Conservation (phyloP, 352 stramenopile species). For the Salisapilia sapeloensis region DNA sequence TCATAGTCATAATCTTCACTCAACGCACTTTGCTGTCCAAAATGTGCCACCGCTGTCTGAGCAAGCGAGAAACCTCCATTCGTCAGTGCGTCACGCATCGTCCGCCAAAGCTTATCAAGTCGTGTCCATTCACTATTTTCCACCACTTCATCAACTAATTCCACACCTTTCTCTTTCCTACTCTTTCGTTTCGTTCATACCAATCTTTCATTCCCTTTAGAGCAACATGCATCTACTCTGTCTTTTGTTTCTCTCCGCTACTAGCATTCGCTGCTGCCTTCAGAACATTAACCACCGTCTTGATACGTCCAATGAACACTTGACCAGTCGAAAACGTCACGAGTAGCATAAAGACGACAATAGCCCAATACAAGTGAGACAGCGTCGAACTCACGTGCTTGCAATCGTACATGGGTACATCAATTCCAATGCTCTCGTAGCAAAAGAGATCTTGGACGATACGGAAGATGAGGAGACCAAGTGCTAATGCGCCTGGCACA, state of each 20-base stretch:
- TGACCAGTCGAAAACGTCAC: constrained; percentile 69
- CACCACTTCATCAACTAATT: background rate
- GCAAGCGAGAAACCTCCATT: constrained; percentile 23
- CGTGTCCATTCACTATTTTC: background rate
- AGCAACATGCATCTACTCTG: constrained; percentile 18
- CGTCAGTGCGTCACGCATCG: constrained; percentile 29
- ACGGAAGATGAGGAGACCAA: constrained; percentile 80
- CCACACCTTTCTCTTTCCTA: background rate
- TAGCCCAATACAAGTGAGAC: constrained; percentile 74
- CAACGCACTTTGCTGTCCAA: constrained; percentile 14
- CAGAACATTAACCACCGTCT: constrained; percentile 52
- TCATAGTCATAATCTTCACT: constrained; percentile 70
- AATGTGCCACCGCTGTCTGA: constrained; percentile 56
- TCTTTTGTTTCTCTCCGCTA: constrained; percentile 39
- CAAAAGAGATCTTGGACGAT: constrained; percentile 72
- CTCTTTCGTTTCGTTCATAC: background rate
- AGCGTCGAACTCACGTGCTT: constrained; percentile 80
- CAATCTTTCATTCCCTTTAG: background rate
- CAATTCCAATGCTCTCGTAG: constrained; percentile 73
- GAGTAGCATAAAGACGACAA: constrained; percentile 78
- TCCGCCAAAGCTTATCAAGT: constrained; percentile 1
- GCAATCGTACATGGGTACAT: constrained; percentile 80
- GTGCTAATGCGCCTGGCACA: constrained; percentile 80
- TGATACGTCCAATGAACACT: constrained; percentile 74
- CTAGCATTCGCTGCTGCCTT: constrained; percentile 41